Base-by-base conservation (phyloP, 2,329 filamentous ascomycete species). In the Emergomyces pasteurianus region DNA sequence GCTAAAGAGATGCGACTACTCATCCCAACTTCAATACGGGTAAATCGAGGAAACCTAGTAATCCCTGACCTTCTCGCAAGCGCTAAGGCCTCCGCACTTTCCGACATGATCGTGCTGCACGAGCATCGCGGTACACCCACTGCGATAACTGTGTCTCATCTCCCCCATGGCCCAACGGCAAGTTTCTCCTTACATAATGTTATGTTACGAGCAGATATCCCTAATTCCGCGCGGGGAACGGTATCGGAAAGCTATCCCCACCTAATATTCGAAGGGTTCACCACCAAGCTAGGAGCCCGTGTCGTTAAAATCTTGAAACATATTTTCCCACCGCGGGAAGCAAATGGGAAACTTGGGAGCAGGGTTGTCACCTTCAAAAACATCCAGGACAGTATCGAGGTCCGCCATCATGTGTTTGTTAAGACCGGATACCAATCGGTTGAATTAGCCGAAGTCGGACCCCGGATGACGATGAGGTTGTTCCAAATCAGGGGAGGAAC, bases 401-500 rank as follows among this genome's bases (percentile, higher is more conserved):
- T 99, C 53, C 84, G 94, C 3, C 90, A 95, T 73, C 88, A 91
- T 72, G 92, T 99, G 1, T 99, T 96, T 71, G 92, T 99, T 21
- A 87, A 89, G 72, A 97, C 94, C 0, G 88, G 89, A 0, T 94
- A 92, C 71, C 86, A 95, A 70, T 89, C 87, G 62, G 90, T 97
- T 2, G 91, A 95, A 74, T 76, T 96, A 67, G 87, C 89, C 16
- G 91, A 96, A 73, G 90, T 95, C 58, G 91, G 92, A 0, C 94
- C 94, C 1, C 82, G 94, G 61, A 96, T 97, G 90, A 96, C 91
- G n/a, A 94, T 97, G 90, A 82, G 90, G 66, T 79, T 91, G 59
- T 99, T 97, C 71, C 90, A 97, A 77, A 96, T 99, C 63, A 83
- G 92, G 54, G 87, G 87, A 59, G 92, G 94, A 18, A 95, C 92